These are phyloP conservation scores for Colletotrichum sp. DNA, from an alignment of 2,329 filamentous ascomycete genomes.

Conservation along the genomic window DNA sequence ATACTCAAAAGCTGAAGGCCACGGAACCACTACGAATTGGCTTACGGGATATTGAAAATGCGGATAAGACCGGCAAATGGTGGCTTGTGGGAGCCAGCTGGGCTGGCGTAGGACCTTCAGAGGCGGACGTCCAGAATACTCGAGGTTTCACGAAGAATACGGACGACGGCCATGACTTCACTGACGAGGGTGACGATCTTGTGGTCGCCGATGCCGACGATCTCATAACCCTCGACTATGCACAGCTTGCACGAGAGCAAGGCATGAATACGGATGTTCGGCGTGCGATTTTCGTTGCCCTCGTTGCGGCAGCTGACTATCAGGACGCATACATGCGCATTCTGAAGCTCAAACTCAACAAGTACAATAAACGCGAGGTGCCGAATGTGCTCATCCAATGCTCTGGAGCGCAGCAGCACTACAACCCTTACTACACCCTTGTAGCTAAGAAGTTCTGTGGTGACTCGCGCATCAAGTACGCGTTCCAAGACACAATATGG, in stretches of 20 bases:
- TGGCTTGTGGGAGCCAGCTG: slow-evolving; percentile 98
- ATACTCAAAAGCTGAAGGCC: slow-evolving; percentile 68
- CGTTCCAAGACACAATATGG: slow-evolving; percentile 88
- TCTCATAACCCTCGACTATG: slow-evolving; percentile 67
- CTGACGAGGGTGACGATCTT: slow-evolving; percentile 31
- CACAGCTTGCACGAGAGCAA: slow-evolving; percentile 77
- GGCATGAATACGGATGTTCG: slow-evolving; percentile 88
- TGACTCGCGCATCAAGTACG: slow-evolving; percentile 78
- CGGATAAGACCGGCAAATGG: slow-evolving; percentile 92
- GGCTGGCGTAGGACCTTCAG: slow-evolving; percentile 46
- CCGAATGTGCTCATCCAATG: slow-evolving; percentile 88
- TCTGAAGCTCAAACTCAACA: slow-evolving; percentile 83
- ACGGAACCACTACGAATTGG: slow-evolving; percentile 84
- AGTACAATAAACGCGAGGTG: slow-evolving; percentile 84
- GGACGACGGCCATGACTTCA: slow-evolving; percentile 22
- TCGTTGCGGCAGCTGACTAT: slow-evolving; percentile 85
- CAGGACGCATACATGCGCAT: slow-evolving; percentile 84
- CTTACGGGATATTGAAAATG: slow-evolving; percentile 80
- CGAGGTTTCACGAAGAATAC: not conserved
- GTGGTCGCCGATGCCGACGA: slow-evolving; percentile 35
- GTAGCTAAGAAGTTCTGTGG: slow-evolving; percentile 80
- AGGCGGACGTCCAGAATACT: not conserved
- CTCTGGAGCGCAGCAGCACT: slow-evolving; percentile 78
- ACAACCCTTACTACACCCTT: slow-evolving; percentile 93
- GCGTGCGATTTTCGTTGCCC: slow-evolving; percentile 89